Evolutionary conservation across 345 rosid species (phyloP), one percentile per base, ranked within the genome.

Genomic region (Corchorus capsularis): DNA sequence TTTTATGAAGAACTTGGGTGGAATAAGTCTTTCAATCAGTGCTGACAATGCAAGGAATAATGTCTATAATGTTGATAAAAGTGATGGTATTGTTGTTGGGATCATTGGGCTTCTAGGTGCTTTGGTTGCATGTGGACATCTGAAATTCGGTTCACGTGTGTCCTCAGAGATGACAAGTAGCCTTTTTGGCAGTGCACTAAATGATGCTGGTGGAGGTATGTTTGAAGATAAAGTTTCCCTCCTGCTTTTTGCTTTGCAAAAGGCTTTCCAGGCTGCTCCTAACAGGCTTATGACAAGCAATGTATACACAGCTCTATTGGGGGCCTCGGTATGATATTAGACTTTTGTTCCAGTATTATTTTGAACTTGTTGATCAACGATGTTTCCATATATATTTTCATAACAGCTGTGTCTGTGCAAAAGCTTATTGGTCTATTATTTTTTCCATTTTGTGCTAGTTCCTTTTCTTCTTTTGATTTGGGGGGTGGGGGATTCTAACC

Each of bases 11-110:
- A 89, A 87, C 81, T 84, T 96, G 82, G 99, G 99, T 81, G 99
- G 99, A 69, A 96, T 94, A 82, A 87, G 90, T 83, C 92, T 94
- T 84, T 94, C 97, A 52, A 94, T 96, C 74, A 92, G 94, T 79
- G 97, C 97, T 47, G 93, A 91, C 79, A 96, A 87, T 85, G 99
- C 98, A 53, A 90, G 99, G 86, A 96, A 96, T 81, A 96, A 96
- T 63, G 93, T 87, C 71, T 92, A 91, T 87, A 96, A 94, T 76
- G 84, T 90, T 68, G 99, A 96, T 80, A 87, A 86, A 79, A 86
- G 85, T 56, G 98, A 96, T 83, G 99, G 95, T n/a, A 86, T 91
- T 74, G 83, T 94, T 80, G 97, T 96, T 71, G 94, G 95, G 74
- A 87, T 96, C 80, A 90, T 94, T 87, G 91, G 96, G 77, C 84